These are phyloP conservation scores for Eucalyptus camaldulensis DNA, from an alignment of 345 rosid genomes.

Conservation along the genomic window DNA sequence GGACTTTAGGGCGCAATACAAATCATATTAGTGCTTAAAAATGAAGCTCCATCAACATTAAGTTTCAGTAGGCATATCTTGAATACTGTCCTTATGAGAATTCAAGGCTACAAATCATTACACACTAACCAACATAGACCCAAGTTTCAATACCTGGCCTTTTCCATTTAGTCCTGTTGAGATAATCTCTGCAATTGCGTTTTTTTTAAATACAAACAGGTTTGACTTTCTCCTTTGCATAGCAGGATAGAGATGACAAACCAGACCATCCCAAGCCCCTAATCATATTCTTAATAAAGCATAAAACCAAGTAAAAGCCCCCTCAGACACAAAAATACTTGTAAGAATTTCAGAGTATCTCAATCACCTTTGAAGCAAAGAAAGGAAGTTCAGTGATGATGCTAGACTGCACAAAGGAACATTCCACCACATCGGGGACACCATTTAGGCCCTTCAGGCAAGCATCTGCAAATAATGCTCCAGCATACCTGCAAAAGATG, in stretches of 20 bases:
- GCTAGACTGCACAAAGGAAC: constrained; percentile 63
- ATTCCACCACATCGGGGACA: constrained; percentile 63
- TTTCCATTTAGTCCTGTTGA: background rate
- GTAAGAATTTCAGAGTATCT: background rate
- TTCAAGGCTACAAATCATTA: background rate
- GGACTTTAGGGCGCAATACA: background rate
- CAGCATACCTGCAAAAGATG: constrained; percentile 56
- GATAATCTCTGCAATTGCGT: background rate
- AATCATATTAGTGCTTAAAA: background rate
- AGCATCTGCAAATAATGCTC: constrained; percentile 84
- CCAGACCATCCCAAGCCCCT: background rate
- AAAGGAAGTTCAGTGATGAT: constrained; percentile 65
- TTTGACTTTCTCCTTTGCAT: background rate
- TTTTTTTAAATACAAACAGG: background rate
- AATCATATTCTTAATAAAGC: background rate
- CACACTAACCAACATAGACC: background rate
- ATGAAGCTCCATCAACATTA: background rate
- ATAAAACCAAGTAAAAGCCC: background rate
- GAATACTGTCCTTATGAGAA: background rate
- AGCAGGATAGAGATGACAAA: background rate
- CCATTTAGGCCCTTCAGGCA: constrained; percentile 88
- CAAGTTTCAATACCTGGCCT: background rate
- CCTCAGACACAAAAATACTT: background rate
- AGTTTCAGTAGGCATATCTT: background rate
- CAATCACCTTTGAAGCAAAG: constrained; percentile 80